Percentiles rank a stretch among this genome's conserved stretches.
Conservation (phyloP, 1,139 yeast genomes). For the Magnusiomyces tetraspermus region DNA sequence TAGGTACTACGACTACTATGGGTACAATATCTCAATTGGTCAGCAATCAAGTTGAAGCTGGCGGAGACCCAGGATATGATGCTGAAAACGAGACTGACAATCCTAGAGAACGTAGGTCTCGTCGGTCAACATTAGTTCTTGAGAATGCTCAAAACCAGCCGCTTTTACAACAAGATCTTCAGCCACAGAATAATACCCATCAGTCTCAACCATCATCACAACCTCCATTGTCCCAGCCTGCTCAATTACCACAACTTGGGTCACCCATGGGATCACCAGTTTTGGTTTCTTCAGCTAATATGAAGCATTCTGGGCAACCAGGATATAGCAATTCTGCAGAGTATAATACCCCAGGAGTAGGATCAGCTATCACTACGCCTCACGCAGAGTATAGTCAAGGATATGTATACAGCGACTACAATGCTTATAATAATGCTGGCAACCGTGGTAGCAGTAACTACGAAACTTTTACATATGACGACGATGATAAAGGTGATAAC, state of each 20-base stretch:
- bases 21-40: too few relatives aligned
- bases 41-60: not conserved
- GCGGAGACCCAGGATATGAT: not conserved
- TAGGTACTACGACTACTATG: too few relatives aligned
- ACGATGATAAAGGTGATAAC: too few relatives aligned
- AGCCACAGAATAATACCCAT: too few relatives aligned
- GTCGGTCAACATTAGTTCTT: not conserved
- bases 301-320: not conserved
- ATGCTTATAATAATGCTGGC: not conserved
- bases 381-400: not conserved
- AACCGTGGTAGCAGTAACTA: not conserved
- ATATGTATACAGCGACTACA: not conserved
- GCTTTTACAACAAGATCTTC: not conserved
- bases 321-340: not conserved
- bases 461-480: not conserved
- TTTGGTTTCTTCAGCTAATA: too few relatives aligned
- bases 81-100: not conserved
- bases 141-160: not conserved
- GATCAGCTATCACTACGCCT: not conserved
- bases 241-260: too few relatives aligned
- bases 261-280: not conserved
- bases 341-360: not conserved
- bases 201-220: too few relatives aligned
- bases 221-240: too few relatives aligned
- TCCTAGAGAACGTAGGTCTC: not conserved